Evolutionary conservation across 441 rosid species (phyloP), one percentile per base, ranked within the genome.

Genomic region (Hypseocharis bilobata): DNA sequence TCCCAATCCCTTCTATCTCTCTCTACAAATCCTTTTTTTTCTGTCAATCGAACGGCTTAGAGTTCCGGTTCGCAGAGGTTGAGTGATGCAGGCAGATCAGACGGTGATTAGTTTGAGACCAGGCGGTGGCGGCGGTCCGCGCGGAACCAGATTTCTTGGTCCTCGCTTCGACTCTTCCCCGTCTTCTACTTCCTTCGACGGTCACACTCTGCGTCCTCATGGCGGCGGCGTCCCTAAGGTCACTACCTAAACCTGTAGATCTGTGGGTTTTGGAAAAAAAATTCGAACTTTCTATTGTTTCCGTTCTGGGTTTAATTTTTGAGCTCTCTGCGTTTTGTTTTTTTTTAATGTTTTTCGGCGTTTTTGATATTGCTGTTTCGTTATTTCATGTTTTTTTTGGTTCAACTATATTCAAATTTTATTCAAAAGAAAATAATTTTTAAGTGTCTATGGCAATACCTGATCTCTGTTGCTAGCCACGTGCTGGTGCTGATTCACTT

Each of bases 41-140:
- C n/a, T n/a, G n/a, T n/a, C n/a, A n/a, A n/a, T n/a, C n/a, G n/a
- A n/a, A n/a, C n/a, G n/a, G n/a, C n/a, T n/a, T n/a, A n/a, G n/a
- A n/a, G n/a, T n/a, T n/a, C n/a, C n/a, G n/a, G n/a, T n/a, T n/a
- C n/a, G n/a, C n/a, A n/a, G n/a, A 49, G 56, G 3, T 3, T 30
- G 3, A 30, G 6, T 44, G 20, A 3, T n/a, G 91, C 96, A 86
- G 28, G 87, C 92, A 72, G 96, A 93, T 83, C 84, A 82, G 68
- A 77, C 96, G 85, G 86, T 84, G 78, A 76, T 91, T 82, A 91
- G 90, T 83, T 93, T 91, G 88, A 90, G 98, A 75, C 97, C 97
- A 82, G 98, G 97, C 76, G 98, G 96, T 76, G 88, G 88, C 74
- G 51, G 52, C 52, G 52, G 52, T 30, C 34, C 34, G 34, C 83